Percentiles rank a stretch among this genome's conserved stretches.
Conservation (phyloP, 371 early-diverging fungal species). For the Apophysomyces elegans region DNA sequence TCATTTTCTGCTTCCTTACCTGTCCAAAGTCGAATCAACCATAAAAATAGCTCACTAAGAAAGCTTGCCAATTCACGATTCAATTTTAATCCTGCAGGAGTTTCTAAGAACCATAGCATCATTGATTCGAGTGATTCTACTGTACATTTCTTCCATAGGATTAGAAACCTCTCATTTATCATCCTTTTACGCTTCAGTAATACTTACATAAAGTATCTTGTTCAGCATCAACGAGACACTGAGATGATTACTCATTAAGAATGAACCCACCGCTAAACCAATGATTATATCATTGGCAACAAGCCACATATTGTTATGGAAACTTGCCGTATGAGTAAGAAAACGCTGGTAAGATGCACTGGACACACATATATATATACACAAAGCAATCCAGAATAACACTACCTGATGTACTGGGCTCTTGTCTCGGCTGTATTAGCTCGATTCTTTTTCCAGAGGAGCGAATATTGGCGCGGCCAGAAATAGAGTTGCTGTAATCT, state of each 20-base stretch:
- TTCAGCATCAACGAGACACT: conserved; percentile 62
- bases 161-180: neutral
- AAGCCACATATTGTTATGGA: conserved; percentile 96
- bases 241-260: conserved; percentile 66
- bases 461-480: conserved; percentile 82
- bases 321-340: conserved; percentile 48
- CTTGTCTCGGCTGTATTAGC: conserved; percentile 72
- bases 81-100: conserved; percentile 96
- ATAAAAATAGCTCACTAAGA: conserved; percentile 92
- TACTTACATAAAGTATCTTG: conserved; percentile 57
- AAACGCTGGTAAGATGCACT: neutral
- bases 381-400: too few relatives aligned
- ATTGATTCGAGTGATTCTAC: conserved; percentile 70
- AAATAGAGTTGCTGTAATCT: conserved; percentile 80
- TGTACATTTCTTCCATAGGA: conserved; percentile 55
- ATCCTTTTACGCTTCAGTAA: neutral
- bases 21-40: conserved; percentile 90
- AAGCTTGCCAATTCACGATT: conserved; percentile 90
- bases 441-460: conserved; percentile 63
- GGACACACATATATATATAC: neutral
- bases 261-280: conserved; percentile 81
- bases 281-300: conserved; percentile 91
- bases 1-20: conserved; percentile 37
- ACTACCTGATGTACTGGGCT: conserved; percentile 82
- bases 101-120: conserved; percentile 90